These are phyloP conservation scores for Discostella pseudostelligera DNA, from an alignment of 108 stramenopile genomes.

Conservation along the genomic window DNA sequence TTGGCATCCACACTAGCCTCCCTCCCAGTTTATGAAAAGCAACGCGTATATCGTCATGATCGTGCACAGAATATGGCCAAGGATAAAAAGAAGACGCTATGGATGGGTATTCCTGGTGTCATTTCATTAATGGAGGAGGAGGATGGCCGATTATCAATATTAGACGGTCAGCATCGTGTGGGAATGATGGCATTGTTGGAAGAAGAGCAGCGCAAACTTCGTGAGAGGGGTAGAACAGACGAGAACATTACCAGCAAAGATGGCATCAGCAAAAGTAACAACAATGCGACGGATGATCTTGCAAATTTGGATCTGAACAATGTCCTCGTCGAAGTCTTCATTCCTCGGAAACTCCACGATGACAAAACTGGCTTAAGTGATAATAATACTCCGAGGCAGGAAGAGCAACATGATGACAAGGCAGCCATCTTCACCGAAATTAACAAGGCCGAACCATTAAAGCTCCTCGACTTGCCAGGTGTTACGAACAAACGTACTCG, in stretches of 20 bases:
- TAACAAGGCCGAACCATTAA: slow-evolving; percentile 86
- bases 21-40: slow-evolving; percentile 76
- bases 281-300: slow-evolving; percentile 4
- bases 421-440: slow-evolving; percentile 80
- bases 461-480: slow-evolving; percentile 76
- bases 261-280: background rate
- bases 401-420: slow-evolving; percentile 43
- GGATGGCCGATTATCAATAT: slow-evolving; percentile 61
- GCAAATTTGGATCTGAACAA: slow-evolving; percentile 56
- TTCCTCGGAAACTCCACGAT: background rate
- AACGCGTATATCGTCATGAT: slow-evolving; percentile 76
- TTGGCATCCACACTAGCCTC: slow-evolving; percentile 45
- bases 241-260: background rate
- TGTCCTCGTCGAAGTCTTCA: slow-evolving; percentile 82
- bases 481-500: slow-evolving; percentile 55
- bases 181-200: slow-evolving; percentile 77
- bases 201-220: slow-evolving; percentile 37
- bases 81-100: slow-evolving; percentile 64
- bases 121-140: slow-evolving; percentile 65
- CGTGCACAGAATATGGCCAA: slow-evolving; percentile 68
- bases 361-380: background rate
- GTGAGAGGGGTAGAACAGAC: slow-evolving; percentile 8
- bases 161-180: slow-evolving; percentile 90
- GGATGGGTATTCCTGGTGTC: slow-evolving; percentile 74
- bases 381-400: background rate